These are phyloP conservation scores for Rasamsonia emersonii DNA, from an alignment of 2,329 filamentous ascomycete species.

Conservation along the genomic window DNA sequence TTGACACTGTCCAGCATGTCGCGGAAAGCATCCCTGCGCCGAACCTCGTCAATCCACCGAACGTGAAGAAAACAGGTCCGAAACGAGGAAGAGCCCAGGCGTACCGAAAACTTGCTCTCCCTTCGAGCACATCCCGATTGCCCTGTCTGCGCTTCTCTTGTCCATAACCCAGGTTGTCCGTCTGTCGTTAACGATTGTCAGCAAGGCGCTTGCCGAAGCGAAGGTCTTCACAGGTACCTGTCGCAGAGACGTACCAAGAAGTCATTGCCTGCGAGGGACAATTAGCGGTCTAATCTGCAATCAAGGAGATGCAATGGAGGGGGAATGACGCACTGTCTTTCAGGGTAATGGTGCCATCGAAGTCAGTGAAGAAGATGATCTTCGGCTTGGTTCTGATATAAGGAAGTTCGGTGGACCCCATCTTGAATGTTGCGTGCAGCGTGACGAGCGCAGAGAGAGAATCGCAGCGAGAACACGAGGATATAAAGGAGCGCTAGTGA, in stretches of 20 bases:
- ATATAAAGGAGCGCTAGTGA: too few relatives aligned
- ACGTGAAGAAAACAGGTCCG: too few relatives aligned
- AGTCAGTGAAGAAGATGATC: conserved; percentile 98
- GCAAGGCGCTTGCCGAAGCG: conserved; percentile 4
- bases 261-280: conserved; percentile 48
- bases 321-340: conserved; percentile 47
- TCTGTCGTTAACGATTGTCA: conserved; percentile 54
- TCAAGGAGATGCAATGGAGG: neutral
- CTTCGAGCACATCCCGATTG: conserved; percentile 69
- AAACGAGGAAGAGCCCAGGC: conserved; percentile 7
- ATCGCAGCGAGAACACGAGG: too few relatives aligned
- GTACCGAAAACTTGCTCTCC: conserved; percentile 61
- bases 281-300: conserved; percentile 10
- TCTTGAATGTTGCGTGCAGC: conserved; percentile 14
- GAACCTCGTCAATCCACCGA: neutral
- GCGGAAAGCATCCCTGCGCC: conserved; percentile 62
- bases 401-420: conserved; percentile 26
- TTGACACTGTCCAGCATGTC: conserved; percentile 87
- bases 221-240: neutral
- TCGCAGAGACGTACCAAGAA: conserved; percentile 42
- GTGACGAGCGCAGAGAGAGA: too few relatives aligned
- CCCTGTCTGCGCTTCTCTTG: conserved; percentile 58
- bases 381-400: conserved; percentile 56
- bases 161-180: conserved; percentile 86
- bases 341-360: conserved; percentile 89